These are phyloP conservation scores for Alternaria postmessia DNA, from an alignment of 2,329 filamentous ascomycete species.

Conservation along the genomic window DNA sequence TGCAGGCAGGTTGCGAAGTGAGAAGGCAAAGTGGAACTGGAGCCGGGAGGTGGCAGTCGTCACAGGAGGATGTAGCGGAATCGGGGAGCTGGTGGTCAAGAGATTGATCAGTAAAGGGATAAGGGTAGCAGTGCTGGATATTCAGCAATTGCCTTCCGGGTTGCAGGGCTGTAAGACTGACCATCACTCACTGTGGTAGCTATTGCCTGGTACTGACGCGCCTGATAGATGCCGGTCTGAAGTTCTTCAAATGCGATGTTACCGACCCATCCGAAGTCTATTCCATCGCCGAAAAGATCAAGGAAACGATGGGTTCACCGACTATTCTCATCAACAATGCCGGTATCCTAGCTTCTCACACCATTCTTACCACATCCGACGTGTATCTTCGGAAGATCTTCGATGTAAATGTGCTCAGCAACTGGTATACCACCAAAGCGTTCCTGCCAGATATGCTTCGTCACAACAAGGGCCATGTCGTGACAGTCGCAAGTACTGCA, in stretches of 20 bases:
- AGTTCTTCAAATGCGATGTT: slow-evolving; percentile 47
- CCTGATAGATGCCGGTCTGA: slow-evolving; percentile 36
- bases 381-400: slow-evolving; percentile 46
- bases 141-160: slow-evolving; percentile 38
- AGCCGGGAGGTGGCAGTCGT: slow-evolving; percentile 46
- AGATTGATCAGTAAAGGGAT: slow-evolving; percentile 37
- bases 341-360: slow-evolving; percentile 40
- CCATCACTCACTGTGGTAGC: not conserved
- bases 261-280: slow-evolving; percentile 40
- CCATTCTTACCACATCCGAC: slow-evolving; percentile 44
- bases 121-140: slow-evolving; percentile 46
- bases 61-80: slow-evolving; percentile 49
- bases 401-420: slow-evolving; percentile 48
- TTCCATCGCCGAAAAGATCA: slow-evolving; percentile 35
- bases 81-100: slow-evolving; percentile 45
- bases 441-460: slow-evolving; percentile 50
- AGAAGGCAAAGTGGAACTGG: slow-evolving; percentile 48
- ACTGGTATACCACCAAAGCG: slow-evolving; percentile 46
- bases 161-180: slow-evolving; percentile 37
- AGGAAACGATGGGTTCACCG: slow-evolving; percentile 33
- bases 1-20: slow-evolving; percentile 49
- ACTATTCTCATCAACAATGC: slow-evolving; percentile 51
- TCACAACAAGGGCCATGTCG: slow-evolving; percentile 60
- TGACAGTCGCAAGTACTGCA: slow-evolving; percentile 64
- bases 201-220: not conserved